phyloP scores from a whole-genome alignment of 495 filamentous ascomycete species.

The Penicillium chermesinum region DNA sequence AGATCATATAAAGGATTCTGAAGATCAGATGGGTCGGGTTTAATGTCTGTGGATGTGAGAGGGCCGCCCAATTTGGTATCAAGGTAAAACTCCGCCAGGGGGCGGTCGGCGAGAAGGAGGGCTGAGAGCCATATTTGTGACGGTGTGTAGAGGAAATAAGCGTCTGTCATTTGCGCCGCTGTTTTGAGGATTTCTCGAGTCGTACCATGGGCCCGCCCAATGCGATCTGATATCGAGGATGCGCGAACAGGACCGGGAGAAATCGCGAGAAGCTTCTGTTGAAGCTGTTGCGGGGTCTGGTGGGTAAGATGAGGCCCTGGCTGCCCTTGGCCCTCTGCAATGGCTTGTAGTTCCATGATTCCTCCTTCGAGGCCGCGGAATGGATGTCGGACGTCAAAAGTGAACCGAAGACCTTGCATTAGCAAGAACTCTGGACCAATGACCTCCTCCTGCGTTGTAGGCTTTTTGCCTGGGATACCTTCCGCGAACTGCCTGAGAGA shows the following conservation, averaged over 20 bases:
- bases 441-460: conserved; percentile 62
- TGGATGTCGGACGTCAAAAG: conserved; percentile 88
- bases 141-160: conserved; percentile 92
- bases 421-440: conserved; percentile 86
- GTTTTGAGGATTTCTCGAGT: conserved; percentile 71
- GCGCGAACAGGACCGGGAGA: conserved; percentile 21
- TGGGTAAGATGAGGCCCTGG: conserved; percentile 32
- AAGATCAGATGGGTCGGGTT: conserved; percentile 8
- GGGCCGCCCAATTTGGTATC: conserved; percentile 57
- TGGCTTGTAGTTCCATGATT: conserved; percentile 72
- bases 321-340: conserved; percentile 48
- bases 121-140: conserved; percentile 88
- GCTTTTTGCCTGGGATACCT: conserved; percentile 53
- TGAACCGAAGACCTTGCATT: conserved; percentile 88
- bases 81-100: conserved; percentile 67
- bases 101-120: conserved; percentile 66
- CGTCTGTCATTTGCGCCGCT: conserved; percentile 80
- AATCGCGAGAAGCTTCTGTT: conserved; percentile 23
- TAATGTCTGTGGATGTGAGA: conserved; percentile 9
- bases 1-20: conserved; percentile 29
- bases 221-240: conserved; percentile 38
- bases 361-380: conserved; percentile 81
- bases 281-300: conserved; percentile 36
- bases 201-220: conserved; percentile 61
- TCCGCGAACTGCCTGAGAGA: conserved; percentile 60